phyloP scores from a whole-genome alignment of 176 grass and related monocot genomes.

The Eleusine indica region DNA sequence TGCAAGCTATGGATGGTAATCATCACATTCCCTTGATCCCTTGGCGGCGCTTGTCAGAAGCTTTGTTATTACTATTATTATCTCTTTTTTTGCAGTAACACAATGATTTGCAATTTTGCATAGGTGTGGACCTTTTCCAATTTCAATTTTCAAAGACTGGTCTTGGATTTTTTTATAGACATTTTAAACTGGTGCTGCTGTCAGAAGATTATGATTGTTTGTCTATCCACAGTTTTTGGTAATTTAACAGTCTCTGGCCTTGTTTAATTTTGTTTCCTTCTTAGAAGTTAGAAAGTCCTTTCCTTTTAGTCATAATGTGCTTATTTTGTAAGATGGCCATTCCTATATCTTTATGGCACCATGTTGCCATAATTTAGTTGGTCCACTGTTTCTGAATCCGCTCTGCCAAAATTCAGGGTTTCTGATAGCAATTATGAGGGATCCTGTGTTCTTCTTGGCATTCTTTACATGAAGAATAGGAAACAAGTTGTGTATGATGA shows the following conservation, averaged over 20 bases:
- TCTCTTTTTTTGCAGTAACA: neutral
- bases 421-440: slow-evolving; percentile 11
- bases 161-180: neutral
- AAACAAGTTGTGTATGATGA: slow-evolving; percentile 1
- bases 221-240: neutral
- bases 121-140: neutral
- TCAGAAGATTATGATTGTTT: neutral
- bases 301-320: neutral
- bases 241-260: neutral
- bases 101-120: neutral
- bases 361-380: neutral
- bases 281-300: neutral
- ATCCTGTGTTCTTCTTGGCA: neutral
- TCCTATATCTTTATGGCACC: neutral
- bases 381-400: neutral
- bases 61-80: neutral
- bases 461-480: neutral
- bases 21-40: slow-evolving; percentile 1
- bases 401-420: neutral
- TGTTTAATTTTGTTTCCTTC: neutral
- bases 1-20: neutral
- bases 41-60: neutral
- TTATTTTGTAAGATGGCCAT: neutral
- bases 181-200: neutral
- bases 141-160: neutral